Evolutionary conservation across 2,329 filamentous ascomycete species (phyloP), one percentile per base, ranked within the genome.

Genomic region (Ascosphaera apis): DNA sequence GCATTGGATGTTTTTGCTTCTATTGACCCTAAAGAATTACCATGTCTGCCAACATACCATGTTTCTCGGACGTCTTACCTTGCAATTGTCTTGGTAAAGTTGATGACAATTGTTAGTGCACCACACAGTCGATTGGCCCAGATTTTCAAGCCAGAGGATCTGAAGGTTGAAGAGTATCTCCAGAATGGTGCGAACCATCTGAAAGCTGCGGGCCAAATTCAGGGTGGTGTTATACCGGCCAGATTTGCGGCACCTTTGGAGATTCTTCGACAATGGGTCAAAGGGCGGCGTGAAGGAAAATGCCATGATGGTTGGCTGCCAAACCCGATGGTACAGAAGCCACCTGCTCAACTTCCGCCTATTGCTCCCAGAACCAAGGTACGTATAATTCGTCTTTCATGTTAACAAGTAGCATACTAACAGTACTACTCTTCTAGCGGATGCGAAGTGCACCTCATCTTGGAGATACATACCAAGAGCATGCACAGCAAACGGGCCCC

Each of bases 41-140:
- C 72, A 36, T 73, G 65, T 37, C 51, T 82, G 7, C 76, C 78
- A 13, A 73, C 77, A 2, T 73, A 77, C 47, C 70, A 69, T 49
- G 72, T 78, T 45, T 75, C 79, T 12, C 69, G 77, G 18, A 69
- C 80, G 13, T 69, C 75, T 8, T 81, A 80, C 47, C 72, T 71
- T 4, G 65, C 74, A 2, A 72, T 82, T 15, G 69, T 78, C 21
- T 58, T 82, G 27, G 75, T 80, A 49, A 82, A 81, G 52, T 66
- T 83, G 41, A 76, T 75, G 53, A 73, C 77, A 35, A 69, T 72
- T 6, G 70, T 74, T 3, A 67, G 67, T 1, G 64, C 66, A 11
- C 66, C 72, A 1, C 65, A 66, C 30, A 74, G 69, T 12, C 72
- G 75, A 44, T 63, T 84, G 1, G 72, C 71, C n/a, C 67, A 67